Evolutionary conservation across 805 yeast genomes (phyloP), one percentile per base, ranked within the genome.

Genomic region (Kodamaea kaohsiungensis): DNA sequence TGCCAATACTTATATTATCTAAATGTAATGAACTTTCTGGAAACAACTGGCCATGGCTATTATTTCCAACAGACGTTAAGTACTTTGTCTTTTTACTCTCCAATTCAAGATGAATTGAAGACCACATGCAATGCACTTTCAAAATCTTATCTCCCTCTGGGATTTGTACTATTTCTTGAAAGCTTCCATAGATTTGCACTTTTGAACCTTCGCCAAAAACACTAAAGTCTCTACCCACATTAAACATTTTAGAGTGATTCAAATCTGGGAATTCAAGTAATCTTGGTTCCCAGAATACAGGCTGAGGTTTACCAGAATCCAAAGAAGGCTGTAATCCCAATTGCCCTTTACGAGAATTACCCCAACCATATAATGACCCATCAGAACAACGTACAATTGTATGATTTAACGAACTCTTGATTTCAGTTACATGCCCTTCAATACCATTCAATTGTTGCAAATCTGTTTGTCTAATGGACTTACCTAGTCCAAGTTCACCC

Each of bases 401-500:
- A 52, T 79, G 83, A 57, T 76, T 77, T 16, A 86, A 62, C 1
- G 86, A 80, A 0, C 82, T 65, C 46, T 64, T 58, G 2, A 71
- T 35, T 9, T 51, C 51, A 2, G 48, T 46, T 0, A 64, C 35
- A 8, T 53, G 1, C 47, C 49, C 57, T 55, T 0, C 54, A 39
- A 3, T 18, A n/a, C 15, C 48, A 42, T 15, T 49, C 43, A 5
- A 63, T 46, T 46, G 46, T 17, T 35, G 43, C 3, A 62, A 55
- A 12, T 52, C 52, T 1, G 55, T 18, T 18, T 47, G 52, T 2
- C 52, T 52, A 0, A 53, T 47, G 12, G 43, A 52, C 16, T 53
- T 53, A 1, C 78, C 79, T 7, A 70, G 57, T 0, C 96, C 97
- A 35, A 91, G 70, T 63, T 90, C 96, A 0, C 97, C 96, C 54